Base-by-base conservation (phyloP, 306 rosid genomes). In the Trifolium dubium region DNA sequence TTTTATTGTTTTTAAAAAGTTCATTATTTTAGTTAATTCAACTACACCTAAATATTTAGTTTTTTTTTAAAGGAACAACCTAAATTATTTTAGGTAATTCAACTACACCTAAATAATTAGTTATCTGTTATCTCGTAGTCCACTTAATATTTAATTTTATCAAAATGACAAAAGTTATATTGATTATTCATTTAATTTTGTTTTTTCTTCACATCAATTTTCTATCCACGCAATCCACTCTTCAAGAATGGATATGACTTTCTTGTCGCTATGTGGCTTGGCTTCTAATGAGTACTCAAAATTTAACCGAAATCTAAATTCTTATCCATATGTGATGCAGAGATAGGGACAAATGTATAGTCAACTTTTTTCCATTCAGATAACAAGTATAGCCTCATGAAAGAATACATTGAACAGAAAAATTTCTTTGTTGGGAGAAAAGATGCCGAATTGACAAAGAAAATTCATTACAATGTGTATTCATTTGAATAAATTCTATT, bases 381-480 rank as follows among this genome's bases (percentile, higher is more conserved):
- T 28, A 74, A 49, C 55, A 6, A 18, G 50, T 15, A 40, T 66
- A 37, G 31, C 51, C 60, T 66, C 47, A 10, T 40, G 47, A 66
- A 51, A 74, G 17, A 50, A 64, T 69, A 75, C 53, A 69, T 71
- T 51, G 64, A 75, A 46, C 37, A 65, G 14, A 63, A 46, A 43
- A 17, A 56, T 47, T 54, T 80, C 75, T 76, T 72, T 77, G 85
- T 43, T 11, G 69, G 69, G 59, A 72, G 29, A 43, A 70, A 80
- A 72, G 72, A 75, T 74, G 68, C 60, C 23, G 56, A 58, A 68
- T 82, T 63, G 63, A 77, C 80, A 68, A 7, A 76, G 83, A 74
- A 74, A 84, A 65, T 29, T 88, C 84, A 55, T 78, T 79, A 75
- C 65, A 76, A 39, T 83, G 80, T 73, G 83, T 69, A 87, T 84